Evolutionary conservation across 352 stramenopile genomes (phyloP).

Genomic region (Globisporangium uncinulatum): DNA sequence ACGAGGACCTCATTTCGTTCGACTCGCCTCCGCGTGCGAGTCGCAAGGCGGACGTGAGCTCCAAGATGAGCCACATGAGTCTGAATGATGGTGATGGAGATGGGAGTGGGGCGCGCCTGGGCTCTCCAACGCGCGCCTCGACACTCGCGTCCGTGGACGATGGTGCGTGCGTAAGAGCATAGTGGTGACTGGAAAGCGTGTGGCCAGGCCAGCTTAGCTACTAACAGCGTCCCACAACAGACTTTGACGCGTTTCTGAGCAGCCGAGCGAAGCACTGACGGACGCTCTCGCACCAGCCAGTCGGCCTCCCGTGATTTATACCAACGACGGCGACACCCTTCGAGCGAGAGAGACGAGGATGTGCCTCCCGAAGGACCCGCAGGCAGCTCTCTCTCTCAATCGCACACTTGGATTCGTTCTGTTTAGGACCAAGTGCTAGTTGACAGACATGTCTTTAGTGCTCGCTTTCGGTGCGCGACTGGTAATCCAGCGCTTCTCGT

Average conservation of each 20-base stretch:
- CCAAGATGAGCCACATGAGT: constrained; percentile 20
- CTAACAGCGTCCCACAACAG: constrained; percentile 10
- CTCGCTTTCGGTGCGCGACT: constrained; percentile 57
- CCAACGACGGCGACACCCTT: neutral
- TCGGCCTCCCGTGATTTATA: constrained; percentile 9
- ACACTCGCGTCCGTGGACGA: constrained; percentile 38
- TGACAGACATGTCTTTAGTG: constrained; percentile 67
- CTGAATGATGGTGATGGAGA: constrained; percentile 18
- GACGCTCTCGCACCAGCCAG: neutral
- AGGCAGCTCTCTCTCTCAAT: too few relatives aligned
- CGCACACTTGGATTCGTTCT: neutral
- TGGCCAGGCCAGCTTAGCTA: neutral
- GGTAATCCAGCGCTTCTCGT: constrained; percentile 60
- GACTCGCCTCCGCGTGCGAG: constrained; percentile 42
- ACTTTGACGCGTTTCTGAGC: constrained; percentile 47
- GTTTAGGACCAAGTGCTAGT: constrained; percentile 13
- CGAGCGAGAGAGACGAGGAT: too few relatives aligned
- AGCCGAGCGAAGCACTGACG: constrained; percentile 22
- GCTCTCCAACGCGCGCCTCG: constrained; percentile 11
- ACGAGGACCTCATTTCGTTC: constrained; percentile 48
- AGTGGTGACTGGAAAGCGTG: neutral
- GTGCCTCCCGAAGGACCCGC: too few relatives aligned
- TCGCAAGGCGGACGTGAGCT: constrained; percentile 17
- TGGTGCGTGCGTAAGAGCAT: constrained; percentile 20
- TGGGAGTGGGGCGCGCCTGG: constrained; percentile 6